phyloP scores from a whole-genome alignment of 257 asterid species.

The Solanum peruvianum region DNA sequence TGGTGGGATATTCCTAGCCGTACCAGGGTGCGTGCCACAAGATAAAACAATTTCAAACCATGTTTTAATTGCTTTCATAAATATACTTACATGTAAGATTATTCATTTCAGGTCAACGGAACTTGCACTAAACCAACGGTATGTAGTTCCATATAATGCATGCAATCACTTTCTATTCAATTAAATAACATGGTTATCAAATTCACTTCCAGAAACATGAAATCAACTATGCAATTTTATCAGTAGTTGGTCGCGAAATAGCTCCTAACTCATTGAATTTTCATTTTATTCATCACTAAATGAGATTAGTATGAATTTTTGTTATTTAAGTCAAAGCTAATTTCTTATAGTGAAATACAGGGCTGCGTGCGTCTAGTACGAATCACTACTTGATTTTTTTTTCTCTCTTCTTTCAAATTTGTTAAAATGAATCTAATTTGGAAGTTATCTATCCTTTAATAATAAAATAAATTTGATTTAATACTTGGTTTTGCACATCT shows the following conservation, averaged over 20 bases:
- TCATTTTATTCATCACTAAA: background rate
- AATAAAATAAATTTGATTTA: background rate
- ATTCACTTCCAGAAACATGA: background rate
- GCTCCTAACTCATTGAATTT: background rate
- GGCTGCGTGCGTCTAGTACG: too few species aligned
- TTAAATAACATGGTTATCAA: background rate
- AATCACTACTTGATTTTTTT: too few species aligned
- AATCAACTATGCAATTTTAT: background rate
- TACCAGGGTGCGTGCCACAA: background rate
- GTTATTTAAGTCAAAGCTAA: background rate
- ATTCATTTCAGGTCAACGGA: conserved; percentile 1
- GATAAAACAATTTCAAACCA: background rate
- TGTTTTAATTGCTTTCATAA: background rate
- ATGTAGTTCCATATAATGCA: background rate
- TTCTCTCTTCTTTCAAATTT: background rate
- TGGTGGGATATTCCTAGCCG: background rate
- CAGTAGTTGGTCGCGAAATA: background rate
- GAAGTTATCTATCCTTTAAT: background rate
- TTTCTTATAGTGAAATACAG: background rate
- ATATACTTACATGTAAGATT: background rate
- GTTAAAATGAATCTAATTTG: background rate
- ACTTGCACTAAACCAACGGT: conserved; percentile 11
- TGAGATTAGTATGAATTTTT: background rate
- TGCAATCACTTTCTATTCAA: background rate
- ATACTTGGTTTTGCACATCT: background rate